These are phyloP conservation scores for Parastagonospora nodorum DNA, from an alignment of 2,329 filamentous ascomycete genomes.

Conservation along the genomic window DNA sequence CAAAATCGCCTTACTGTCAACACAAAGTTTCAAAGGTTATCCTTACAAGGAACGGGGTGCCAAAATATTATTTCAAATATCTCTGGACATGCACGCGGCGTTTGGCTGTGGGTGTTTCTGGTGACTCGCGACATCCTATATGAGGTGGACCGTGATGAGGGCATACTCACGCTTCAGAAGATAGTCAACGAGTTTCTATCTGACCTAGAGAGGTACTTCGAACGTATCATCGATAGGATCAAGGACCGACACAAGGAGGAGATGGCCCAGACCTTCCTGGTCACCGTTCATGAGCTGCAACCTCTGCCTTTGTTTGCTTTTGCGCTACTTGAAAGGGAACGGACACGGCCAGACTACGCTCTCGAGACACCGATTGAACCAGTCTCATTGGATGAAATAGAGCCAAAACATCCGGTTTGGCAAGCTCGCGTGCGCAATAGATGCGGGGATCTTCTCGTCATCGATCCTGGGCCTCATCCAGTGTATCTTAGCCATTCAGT, in stretches of 20 bases:
- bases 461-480: constrained; percentile 11
- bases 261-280: constrained; percentile 18
- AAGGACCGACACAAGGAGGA: constrained; percentile 9
- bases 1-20: not conserved
- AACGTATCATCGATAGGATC: constrained; percentile 13
- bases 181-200: constrained; percentile 14
- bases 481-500: constrained; percentile 6
- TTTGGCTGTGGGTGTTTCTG: constrained; percentile 26
- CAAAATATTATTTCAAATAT: constrained; percentile 2
- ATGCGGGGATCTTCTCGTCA: constrained; percentile 23
- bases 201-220: constrained; percentile 17
- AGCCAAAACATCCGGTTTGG: not conserved
- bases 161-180: constrained; percentile 6
- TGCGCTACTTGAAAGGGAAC: constrained; percentile 8
- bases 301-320: constrained; percentile 14
- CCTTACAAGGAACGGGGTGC: not conserved
- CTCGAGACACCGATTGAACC: not conserved
- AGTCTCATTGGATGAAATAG: not conserved
- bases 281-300: constrained; percentile 2
- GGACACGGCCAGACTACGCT: constrained; percentile 3
- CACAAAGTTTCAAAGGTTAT: not conserved
- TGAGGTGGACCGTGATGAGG: constrained; percentile 7
- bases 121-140: constrained; percentile 3
- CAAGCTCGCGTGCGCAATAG: constrained; percentile 15
- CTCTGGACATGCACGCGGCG: constrained; percentile 11